Percentiles rank a stretch among this genome's conserved stretches.
phyloP scores from a whole-genome alignment of 495 filamentous ascomycete species.

The Aspergillus homomorphus region DNA sequence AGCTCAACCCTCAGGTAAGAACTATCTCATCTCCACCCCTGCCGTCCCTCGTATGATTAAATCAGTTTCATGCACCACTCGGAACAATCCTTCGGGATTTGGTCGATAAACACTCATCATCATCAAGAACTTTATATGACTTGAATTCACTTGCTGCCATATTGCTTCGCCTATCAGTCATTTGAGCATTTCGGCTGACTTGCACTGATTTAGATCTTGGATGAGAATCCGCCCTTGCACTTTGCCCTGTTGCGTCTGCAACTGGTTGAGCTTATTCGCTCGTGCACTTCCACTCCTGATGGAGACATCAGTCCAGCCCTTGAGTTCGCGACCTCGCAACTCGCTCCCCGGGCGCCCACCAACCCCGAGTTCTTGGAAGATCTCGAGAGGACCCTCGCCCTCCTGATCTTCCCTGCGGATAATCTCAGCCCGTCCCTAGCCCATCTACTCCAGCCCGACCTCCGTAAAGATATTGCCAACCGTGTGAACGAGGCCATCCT shows the following conservation, averaged over 20 bases:
- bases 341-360: conserved; percentile 81
- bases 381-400: conserved; percentile 87
- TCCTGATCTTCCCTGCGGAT: conserved; percentile 80
- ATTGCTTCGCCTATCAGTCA: conserved; percentile 14
- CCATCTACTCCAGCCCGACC: conserved; percentile 69
- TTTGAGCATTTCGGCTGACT: conserved; percentile 26
- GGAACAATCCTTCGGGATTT: conserved; percentile 70
- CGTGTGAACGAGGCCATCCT: conserved; percentile 87
- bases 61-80: conserved; percentile 99
- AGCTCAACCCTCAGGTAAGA: conserved; percentile 85
- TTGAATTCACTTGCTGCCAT: conserved; percentile 34
- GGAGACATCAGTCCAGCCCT: conserved; percentile 79
- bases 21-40: conserved; percentile 9
- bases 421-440: conserved; percentile 73
- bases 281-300: conserved; percentile 58
- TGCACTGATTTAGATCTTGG: conserved; percentile 67
- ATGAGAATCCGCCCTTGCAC: conserved; percentile 77
- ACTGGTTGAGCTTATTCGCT: conserved; percentile 87
- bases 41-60: conserved; percentile 77
- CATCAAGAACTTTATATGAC: conserved; percentile 87
- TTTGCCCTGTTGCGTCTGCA: conserved; percentile 90
- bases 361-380: conserved; percentile 81
- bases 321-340: conserved; percentile 79
- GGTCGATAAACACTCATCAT: conserved; percentile 96
- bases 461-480: conserved; percentile 78